Base-by-base conservation (phyloP, 495 filamentous ascomycete species). In the Trichoderma gamsii region DNA sequence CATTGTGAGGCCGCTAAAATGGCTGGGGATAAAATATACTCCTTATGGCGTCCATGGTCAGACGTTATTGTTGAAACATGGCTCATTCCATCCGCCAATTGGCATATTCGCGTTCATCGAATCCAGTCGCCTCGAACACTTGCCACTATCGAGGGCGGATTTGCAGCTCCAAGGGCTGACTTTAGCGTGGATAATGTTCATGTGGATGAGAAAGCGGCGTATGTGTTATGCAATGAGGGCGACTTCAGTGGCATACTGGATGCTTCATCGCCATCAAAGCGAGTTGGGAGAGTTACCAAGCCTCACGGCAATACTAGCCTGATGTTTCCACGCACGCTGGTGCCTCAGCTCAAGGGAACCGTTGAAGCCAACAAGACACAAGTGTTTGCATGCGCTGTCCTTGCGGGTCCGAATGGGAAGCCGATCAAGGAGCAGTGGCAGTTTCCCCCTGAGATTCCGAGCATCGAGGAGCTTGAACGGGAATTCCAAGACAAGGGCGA, bases 161-260 rank as follows among this genome's bases (percentile, higher is more conserved):
- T 56, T 56, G 51, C 51, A 25, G 51, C 51, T 11, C 51, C 51
- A 21, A 56, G 51, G 21, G 51, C n/a, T 23, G 51, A 56, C 25
- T 56, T 56, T 11, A 56, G 25, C 9, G 16, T 4, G 2, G 51
- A 56, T 56, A 4, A 56, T 3, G n/a, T n/a, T 25, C 51, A 56
- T n/a, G n/a, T 11, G 25, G 51, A 56, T 4, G n/a, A 56, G 4
- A n/a, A n/a, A 1, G 18, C n/a, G 1, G 51, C 51, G 2, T 56
- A 25, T 56, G 51, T 56, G 11, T 27, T 25, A 12, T 56, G 18
- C n/a, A 56, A 16, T 2, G 4, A 16, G 16, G 51, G 51, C n/a
- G 51, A 56, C 51, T 56, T 56, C n/a, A 56, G 51, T 12, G 51
- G 51, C n/a, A 56, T 56, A 56, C 5, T 56, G 7, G 51, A 56